Evolutionary conservation across 2,329 filamentous ascomycete species (phyloP).

Genomic region (Venturia asperata): DNA sequence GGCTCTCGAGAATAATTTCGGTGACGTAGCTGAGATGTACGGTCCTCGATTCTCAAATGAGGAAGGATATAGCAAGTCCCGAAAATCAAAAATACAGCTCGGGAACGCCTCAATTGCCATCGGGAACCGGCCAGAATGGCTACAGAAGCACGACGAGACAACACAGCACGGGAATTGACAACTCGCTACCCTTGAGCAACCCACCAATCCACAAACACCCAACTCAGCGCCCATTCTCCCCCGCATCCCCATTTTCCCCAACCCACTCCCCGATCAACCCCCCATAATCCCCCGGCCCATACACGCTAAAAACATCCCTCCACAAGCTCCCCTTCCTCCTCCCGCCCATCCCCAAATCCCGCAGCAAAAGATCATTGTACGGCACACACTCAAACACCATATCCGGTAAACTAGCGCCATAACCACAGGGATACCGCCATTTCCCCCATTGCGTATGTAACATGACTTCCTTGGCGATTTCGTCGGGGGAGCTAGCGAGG

Average conservation of each 20-base stretch:
- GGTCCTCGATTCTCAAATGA: too few relatives aligned
- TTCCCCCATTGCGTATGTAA: constrained; percentile 29
- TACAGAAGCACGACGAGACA: too few relatives aligned
- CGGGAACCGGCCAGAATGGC: too few relatives aligned
- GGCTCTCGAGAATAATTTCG: too few relatives aligned
- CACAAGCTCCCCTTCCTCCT: constrained; percentile 24
- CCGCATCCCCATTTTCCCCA: constrained; percentile 17
- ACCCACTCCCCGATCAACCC: constrained; percentile 26
- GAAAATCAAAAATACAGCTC: too few relatives aligned
- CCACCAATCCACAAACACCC: too few relatives aligned
- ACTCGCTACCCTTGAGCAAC: too few relatives aligned
- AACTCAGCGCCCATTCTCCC: background rate
- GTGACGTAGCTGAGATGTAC: too few relatives aligned
- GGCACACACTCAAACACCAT: constrained; percentile 29
- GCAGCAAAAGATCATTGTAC: constrained; percentile 28
- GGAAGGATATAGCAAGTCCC: too few relatives aligned
- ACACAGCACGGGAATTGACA: too few relatives aligned
- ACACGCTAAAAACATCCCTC: constrained; percentile 25
- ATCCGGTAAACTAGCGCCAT: constrained; percentile 28
- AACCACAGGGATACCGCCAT: constrained; percentile 29
- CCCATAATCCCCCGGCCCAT: constrained; percentile 27
- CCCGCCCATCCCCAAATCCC: constrained; percentile 25
- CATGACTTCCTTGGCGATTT: constrained; percentile 26
- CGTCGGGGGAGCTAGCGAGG: background rate
- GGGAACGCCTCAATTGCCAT: too few relatives aligned